Conservation (phyloP, 306 rosid genomes). For the Clitoria ternatea region DNA sequence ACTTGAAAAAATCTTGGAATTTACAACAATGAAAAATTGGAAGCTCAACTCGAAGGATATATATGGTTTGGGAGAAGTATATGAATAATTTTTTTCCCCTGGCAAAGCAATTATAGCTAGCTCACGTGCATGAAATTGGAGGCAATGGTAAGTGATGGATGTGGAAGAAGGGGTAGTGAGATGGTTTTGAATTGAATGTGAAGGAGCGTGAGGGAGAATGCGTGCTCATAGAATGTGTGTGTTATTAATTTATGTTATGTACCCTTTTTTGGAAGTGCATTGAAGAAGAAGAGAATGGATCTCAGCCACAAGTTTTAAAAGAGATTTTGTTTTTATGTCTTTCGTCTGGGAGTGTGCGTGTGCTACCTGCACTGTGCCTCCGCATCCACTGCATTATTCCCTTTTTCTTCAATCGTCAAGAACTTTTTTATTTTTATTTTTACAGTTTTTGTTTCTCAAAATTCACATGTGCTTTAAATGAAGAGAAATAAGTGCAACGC, state of each 20-base stretch:
- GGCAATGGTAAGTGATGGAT: background rate
- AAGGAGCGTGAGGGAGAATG: background rate
- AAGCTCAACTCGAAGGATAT: background rate
- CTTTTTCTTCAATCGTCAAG: conserved; percentile 40
- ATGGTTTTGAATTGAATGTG: background rate
- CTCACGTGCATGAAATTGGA: conserved; percentile 14
- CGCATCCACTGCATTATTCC: background rate
- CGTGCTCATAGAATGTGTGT: conserved; percentile 6
- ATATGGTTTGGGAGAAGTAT: background rate
- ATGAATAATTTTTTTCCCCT: background rate
- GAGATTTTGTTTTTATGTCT: conserved; percentile 49
- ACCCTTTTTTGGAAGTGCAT: conserved; percentile 34
- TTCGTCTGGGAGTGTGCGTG: conserved; percentile 39
- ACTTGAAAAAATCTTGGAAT: background rate
- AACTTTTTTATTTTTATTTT: background rate
- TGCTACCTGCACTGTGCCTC: conserved; percentile 26
- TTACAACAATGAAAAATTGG: background rate
- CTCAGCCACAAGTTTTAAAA: conserved; percentile 59
- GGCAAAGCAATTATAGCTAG: background rate
- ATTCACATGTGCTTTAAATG: too few species aligned
- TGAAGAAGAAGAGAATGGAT: conserved; percentile 27
- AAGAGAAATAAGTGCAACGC: too few species aligned
- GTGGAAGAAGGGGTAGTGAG: background rate
- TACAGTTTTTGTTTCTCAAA: background rate
- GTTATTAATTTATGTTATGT: background rate